Evolutionary conservation across 1,284 basidiomycete species (phyloP).

Genomic region (Ceratobasidium sp.): DNA sequence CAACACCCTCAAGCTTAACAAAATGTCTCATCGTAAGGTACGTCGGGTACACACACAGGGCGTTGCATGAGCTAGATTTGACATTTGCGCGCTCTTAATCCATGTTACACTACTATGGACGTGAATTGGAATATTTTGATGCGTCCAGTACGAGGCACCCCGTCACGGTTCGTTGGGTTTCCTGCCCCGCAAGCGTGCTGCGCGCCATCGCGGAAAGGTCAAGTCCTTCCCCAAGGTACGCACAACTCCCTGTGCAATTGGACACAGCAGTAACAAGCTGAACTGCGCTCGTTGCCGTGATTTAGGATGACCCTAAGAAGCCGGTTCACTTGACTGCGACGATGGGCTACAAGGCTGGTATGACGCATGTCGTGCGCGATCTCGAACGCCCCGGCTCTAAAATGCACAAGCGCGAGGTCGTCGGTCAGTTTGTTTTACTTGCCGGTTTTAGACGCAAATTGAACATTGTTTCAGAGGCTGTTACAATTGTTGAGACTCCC

Average conservation of each 20-base stretch:
- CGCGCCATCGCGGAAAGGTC: constrained; percentile 96
- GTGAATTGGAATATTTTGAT: not conserved
- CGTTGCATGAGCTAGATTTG: not conserved
- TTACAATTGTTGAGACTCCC: constrained; percentile 96
- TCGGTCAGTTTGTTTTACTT: constrained; percentile 54
- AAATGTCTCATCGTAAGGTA: constrained; percentile 43
- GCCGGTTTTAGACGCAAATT: not conserved
- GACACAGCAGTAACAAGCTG: not conserved
- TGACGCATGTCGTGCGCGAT: constrained; percentile 99
- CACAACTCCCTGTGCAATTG: constrained; percentile 26
- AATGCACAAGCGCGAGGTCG: constrained; percentile 99
- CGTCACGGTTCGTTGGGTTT: constrained; percentile 94
- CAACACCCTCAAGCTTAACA: constrained; percentile 27
- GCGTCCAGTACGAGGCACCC: constrained; percentile 87
- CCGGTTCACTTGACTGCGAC: constrained; percentile 98
- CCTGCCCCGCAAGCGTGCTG: constrained; percentile 93
- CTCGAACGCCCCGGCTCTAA: constrained; percentile 99
- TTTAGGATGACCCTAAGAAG: constrained; percentile 98
- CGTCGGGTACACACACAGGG: not conserved
- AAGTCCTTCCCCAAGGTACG: constrained; percentile 96
- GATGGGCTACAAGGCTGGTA: constrained; percentile 99
- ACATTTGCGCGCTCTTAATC: not conserved
- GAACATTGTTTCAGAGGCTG: constrained; percentile 71
- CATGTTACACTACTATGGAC: not conserved
- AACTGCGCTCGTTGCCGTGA: constrained; percentile 43